phyloP scores from a whole-genome alignment of 192 early-diverging fungal species.

The Backusella luteola region DNA sequence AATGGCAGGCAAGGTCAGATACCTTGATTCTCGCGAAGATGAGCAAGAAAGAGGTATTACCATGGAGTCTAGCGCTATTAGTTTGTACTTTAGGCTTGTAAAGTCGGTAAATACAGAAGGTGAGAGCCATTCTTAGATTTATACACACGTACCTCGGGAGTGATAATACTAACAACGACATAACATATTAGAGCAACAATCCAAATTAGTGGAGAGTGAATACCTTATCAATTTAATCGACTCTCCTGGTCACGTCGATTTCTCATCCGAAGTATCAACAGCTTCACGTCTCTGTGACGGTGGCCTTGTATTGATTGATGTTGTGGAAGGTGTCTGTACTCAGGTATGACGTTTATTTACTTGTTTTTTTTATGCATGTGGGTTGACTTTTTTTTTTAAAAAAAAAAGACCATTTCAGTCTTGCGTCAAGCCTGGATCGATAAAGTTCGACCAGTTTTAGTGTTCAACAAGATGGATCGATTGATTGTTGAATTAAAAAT shows the following conservation, averaged over 20 bases:
- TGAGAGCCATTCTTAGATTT: constrained; percentile 12
- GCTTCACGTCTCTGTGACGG: constrained; percentile 97
- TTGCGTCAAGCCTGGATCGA: constrained; percentile 93
- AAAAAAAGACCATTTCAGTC: constrained; percentile 84
- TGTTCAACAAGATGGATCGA: constrained; percentile 98
- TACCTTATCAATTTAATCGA: constrained; percentile 98
- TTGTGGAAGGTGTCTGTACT: constrained; percentile 98
- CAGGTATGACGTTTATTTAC: constrained; percentile 53
- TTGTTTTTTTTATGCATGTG: not conserved
- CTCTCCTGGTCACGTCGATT: constrained; percentile 98
- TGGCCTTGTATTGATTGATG: constrained; percentile 93
- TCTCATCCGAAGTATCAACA: constrained; percentile 98
- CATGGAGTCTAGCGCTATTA: constrained; percentile 97
- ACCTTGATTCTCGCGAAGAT: constrained; percentile 94
- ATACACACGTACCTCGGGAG: too few species aligned
- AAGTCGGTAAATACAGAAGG: constrained; percentile 26
- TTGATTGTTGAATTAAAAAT: constrained; percentile 92
- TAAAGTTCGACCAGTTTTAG: constrained; percentile 87
- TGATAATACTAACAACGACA: not conserved
- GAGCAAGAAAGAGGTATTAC: constrained; percentile 99
- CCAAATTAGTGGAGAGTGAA: constrained; percentile 48
- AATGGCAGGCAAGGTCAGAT: constrained; percentile 93
- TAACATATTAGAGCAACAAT: not conserved
- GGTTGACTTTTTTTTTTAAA: not conserved
- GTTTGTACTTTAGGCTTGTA: constrained; percentile 84